Base-by-base conservation (phyloP, 1,284 basidiomycete genomes). In the Ustilago nuda region DNA sequence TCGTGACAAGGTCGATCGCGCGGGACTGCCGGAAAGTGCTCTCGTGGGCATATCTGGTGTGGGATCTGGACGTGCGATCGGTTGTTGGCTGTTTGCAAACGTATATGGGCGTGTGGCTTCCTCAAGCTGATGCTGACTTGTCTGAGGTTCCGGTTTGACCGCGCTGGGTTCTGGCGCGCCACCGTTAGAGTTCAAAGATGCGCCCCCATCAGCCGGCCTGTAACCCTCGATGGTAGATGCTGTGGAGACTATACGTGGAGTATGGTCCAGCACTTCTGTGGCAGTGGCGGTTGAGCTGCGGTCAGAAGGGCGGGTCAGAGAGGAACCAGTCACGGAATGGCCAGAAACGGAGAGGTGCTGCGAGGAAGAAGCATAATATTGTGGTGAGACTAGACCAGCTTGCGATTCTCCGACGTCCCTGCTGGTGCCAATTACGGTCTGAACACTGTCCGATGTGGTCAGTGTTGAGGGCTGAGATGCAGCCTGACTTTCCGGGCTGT, bases 201-300 rank as follows among this genome's bases (percentile, higher is more conserved):
- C 27, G n/a, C 59, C 50, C 7, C 52, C 32, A 17, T n/a, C 51
- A 41, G 12, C 17, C 7, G 19, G 33, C 36, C 35, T 9, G 8
- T 41, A 61, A n/a, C 41, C 60, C 15, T 62, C 64, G 52, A 72
- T 56, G 35, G 70, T 72, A 43, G 70, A 72, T 27, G 70, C 70
- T 12, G 70, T 63, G 13, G 64, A 66, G 3, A 72, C 60, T 11
- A 66, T 33, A 46, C 70, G 70, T 17, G 64, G 59, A 35, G 56
- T 15, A 12, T 48, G 59, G 5, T 45, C 23, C 4, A 46, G 63
- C 39, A 56, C 56, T 13, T 63, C 64, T 23, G 52, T 66, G 13
- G 70, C 70, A 35, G 70, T 72, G 8, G 54, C 70, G 8, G 56
- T 48, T 15, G 70, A 72, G 57, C 60, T 72, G 33, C 64, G 64